Evolutionary conservation across 768 basidiomycete genomes (phyloP), one percentile per base, ranked within the genome.

Genomic region (Chalciporus piperatus): DNA sequence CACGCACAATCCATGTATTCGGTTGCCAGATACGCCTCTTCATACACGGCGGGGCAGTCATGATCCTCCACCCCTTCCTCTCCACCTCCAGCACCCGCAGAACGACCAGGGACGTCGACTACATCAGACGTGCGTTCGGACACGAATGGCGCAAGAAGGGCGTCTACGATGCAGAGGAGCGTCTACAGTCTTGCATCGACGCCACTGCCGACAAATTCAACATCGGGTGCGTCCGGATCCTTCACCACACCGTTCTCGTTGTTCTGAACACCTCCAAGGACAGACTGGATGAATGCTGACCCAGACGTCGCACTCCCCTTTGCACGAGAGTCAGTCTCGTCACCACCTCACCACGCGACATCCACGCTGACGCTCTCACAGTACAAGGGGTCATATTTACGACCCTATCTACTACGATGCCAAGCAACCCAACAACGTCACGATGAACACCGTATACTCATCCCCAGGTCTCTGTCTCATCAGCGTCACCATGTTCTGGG

Each of bases 211-310:
- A 57, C 16, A 63, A 66, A 7, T 76, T 82, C 58, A 61, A 59
- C 62, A 3, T 73, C 78, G 44, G 85, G 87, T 20, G 69, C 71
- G 48, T 58, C 38, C 41, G 20, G n/a, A 4, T 39, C 6, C 43
- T 8, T 3, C 22, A 9, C 16, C 20, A 23, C 37, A n/a, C 9
- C 6, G 10, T 7, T 41, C 6, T 0, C 13, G 16, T 14, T 22
- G 19, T 57, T 19, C 54, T 55, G 19, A 59, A 25, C 22, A 3
- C 3, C 44, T 19, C 8, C 12, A 28, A 68, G 67, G 1, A 54
- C 66, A 46, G 86, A 88, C 63, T 89, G 87, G 87, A 86, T 89
- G 86, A 88, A 88, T 50, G 78, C 81, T 4, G 82, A 86, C 56
- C 82, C 87, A 0, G 87, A 89, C 55, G 74, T 86, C 13, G 83